Evolutionary conservation across 2,329 filamentous ascomycete genomes (phyloP).

Genomic region (Ramularia collo-cygni): DNA sequence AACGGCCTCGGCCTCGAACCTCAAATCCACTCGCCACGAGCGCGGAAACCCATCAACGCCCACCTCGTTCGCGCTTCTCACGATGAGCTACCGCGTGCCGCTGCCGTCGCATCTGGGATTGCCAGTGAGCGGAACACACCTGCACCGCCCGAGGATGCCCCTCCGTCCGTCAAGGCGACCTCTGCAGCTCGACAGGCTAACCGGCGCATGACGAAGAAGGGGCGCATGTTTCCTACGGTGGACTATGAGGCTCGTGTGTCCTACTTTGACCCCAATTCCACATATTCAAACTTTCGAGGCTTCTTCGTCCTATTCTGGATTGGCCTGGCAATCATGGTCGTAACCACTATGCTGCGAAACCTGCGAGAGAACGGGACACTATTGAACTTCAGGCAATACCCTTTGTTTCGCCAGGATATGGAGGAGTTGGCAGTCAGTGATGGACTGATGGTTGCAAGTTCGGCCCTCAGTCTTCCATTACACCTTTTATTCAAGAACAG

Average conservation of each 20-base stretch:
- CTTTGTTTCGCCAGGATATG: constrained; percentile 78
- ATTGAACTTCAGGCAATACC: constrained; percentile 79
- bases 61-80: constrained; percentile 16
- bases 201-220: constrained; percentile 52
- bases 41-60: constrained; percentile 22
- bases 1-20: constrained; percentile 11
- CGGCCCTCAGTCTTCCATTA: constrained; percentile 11
- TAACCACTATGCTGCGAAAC: constrained; percentile 88
- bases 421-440: constrained; percentile 82
- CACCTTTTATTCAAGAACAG: constrained; percentile 27
- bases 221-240: constrained; percentile 79
- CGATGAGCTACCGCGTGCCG: constrained; percentile 11
- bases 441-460: constrained; percentile 56
- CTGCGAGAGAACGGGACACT: constrained; percentile 89
- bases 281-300: constrained; percentile 89
- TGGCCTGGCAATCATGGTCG: constrained; percentile 89
- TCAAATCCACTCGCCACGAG: constrained; percentile 22
- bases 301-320: constrained; percentile 99
- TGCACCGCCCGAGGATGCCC: constrained; percentile 75
- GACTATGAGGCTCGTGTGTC: constrained; percentile 87
- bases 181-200: constrained; percentile 78
- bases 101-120: constrained; percentile 10
- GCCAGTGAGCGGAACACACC: constrained; percentile 56
- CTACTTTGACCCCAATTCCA: constrained; percentile 87
- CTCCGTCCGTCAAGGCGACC: constrained; percentile 81